Evolutionary conservation across 2,329 filamentous ascomycete genomes (phyloP).

Genomic region (Talaromyces verruculosus): DNA sequence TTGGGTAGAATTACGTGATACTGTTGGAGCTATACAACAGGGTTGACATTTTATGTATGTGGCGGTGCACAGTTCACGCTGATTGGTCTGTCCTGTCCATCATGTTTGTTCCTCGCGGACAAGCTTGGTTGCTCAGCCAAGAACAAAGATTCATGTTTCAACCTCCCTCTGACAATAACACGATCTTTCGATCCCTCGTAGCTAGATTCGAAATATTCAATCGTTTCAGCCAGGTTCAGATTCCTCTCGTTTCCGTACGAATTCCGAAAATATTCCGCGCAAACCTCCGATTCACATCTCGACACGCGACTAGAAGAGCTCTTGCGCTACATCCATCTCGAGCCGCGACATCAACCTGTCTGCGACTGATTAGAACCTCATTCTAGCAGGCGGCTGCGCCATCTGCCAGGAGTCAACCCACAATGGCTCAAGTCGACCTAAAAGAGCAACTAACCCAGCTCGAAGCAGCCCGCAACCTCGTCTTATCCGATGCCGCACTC

Average conservation of each 20-base stretch:
- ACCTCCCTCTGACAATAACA: not conserved
- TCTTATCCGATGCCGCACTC: constrained; percentile 80
- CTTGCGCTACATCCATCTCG: not conserved
- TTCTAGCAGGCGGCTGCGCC: not conserved
- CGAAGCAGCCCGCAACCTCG: constrained; percentile 84
- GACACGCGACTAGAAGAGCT: constrained; percentile 11
- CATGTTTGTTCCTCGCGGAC: constrained; percentile 2
- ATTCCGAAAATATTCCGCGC: not conserved
- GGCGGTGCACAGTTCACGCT: constrained; percentile 12
- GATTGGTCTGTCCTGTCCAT: constrained; percentile 1
- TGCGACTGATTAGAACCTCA: not conserved
- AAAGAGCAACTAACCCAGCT: constrained; percentile 82
- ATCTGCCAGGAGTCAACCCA: constrained; percentile 24
- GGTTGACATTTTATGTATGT: not conserved
- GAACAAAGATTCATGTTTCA: not conserved
- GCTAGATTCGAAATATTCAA: not conserved
- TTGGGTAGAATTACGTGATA: not conserved
- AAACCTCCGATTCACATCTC: not conserved
- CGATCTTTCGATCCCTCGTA: not conserved
- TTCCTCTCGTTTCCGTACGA: not conserved
- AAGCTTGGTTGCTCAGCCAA: constrained; percentile 17
- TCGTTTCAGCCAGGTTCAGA: not conserved
- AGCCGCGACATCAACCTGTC: not conserved
- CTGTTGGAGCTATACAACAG: not conserved
- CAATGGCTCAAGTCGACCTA: constrained; percentile 61